Conservation (phyloP, 2,329 filamentous ascomycete genomes). For the Phialemonium atrogriseum region DNA sequence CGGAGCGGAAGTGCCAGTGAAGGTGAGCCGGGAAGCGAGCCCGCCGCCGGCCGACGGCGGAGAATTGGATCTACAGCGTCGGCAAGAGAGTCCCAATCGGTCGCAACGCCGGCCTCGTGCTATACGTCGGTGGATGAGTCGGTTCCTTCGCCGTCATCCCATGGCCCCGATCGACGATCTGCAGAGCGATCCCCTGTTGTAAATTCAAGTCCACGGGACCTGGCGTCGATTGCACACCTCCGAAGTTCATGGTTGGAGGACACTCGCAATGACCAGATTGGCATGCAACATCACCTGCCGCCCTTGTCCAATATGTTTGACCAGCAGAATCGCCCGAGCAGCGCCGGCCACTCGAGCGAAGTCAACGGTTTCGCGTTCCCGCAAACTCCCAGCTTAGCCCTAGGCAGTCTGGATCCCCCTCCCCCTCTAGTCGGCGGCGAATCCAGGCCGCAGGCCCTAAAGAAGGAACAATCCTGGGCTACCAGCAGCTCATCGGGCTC, state of each 20-base stretch:
- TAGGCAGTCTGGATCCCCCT: slow-evolving; percentile 17
- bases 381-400: slow-evolving; percentile 7
- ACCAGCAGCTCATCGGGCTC: slow-evolving; percentile 33
- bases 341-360: slow-evolving; percentile 9
- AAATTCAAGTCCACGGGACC: slow-evolving; percentile 15
- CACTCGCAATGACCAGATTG: slow-evolving; percentile 19
- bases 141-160: slow-evolving; percentile 31
- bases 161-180: slow-evolving; percentile 25
- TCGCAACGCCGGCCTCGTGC: slow-evolving; percentile 26
- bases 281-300: slow-evolving; percentile 27
- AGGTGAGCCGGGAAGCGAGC: slow-evolving; percentile 35
- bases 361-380: slow-evolving; percentile 11
- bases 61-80: slow-evolving; percentile 40
- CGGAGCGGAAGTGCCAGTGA: slow-evolving; percentile 38
- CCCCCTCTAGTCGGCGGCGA: slow-evolving; percentile 17
- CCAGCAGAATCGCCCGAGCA: slow-evolving; percentile 17
- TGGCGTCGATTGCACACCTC: slow-evolving; percentile 13
- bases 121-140: slow-evolving; percentile 32
- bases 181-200: slow-evolving; percentile 19
- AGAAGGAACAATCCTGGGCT: slow-evolving; percentile 36
- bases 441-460: slow-evolving; percentile 30
- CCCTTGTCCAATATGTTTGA: slow-evolving; percentile 40
- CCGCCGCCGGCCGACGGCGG: slow-evolving; percentile 37
- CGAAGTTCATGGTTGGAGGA: slow-evolving; percentile 16
- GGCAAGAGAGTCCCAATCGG: slow-evolving; percentile 34